These are phyloP conservation scores for Hippophae tibetana DNA, from an alignment of 306 rosid species.

Conservation along the genomic window DNA sequence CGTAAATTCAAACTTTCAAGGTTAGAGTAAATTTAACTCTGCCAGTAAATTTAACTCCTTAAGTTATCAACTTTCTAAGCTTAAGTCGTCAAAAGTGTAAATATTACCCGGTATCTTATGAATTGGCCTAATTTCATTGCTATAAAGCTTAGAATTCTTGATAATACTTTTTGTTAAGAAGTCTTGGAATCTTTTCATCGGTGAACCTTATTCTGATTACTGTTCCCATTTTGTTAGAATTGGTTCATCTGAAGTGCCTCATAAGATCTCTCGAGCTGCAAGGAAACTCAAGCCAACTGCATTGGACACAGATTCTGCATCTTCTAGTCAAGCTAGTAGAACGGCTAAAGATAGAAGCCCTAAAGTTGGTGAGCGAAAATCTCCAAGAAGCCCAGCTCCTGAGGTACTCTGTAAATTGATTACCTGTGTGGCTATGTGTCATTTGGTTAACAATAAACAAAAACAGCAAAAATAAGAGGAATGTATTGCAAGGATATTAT, in stretches of 20 bases:
- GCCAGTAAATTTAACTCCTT: too few relatives aligned
- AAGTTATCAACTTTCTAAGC: too few relatives aligned
- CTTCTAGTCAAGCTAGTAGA: slow-evolving; percentile 45
- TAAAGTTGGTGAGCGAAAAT: slow-evolving; percentile 58
- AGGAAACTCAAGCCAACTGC: slow-evolving; percentile 62
- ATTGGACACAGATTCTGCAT: slow-evolving; percentile 41
- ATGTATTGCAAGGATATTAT: background rate
- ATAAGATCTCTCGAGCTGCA: slow-evolving; percentile 48
- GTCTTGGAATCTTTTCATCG: background rate
- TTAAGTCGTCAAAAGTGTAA: too few relatives aligned
- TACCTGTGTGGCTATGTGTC: background rate
- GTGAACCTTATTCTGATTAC: slow-evolving; percentile 9
- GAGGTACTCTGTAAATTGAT: slow-evolving; percentile 45
- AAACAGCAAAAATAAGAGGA: background rate
- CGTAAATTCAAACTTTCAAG: too few relatives aligned
- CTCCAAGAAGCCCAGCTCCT: slow-evolving; percentile 71
- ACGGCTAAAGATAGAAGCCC: slow-evolving; percentile 74
- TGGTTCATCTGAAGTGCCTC: slow-evolving; percentile 67
- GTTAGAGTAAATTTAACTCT: too few relatives aligned
- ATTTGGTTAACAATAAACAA: background rate
- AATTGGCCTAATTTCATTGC: too few relatives aligned
- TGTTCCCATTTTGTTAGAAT: slow-evolving; percentile 34
- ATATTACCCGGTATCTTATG: too few relatives aligned
- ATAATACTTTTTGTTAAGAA: background rate
- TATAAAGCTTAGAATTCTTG: too few relatives aligned